Evolutionary conservation across 768 basidiomycete genomes (phyloP).

Genomic region (Amylocystis lapponica): DNA sequence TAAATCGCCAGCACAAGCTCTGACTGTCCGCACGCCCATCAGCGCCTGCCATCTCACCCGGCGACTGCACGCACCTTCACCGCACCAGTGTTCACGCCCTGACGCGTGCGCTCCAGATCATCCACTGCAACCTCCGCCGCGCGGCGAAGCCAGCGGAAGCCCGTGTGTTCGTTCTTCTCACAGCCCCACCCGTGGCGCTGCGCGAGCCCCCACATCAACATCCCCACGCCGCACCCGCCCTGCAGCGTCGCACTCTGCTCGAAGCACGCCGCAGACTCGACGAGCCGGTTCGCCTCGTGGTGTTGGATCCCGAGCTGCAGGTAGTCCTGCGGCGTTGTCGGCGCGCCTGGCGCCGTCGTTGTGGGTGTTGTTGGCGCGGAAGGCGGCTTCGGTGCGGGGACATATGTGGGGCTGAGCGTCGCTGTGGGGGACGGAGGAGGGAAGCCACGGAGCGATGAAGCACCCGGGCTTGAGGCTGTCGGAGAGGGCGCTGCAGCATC

Average conservation of each 20-base stretch:
- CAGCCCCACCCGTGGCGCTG: constrained; percentile 88
- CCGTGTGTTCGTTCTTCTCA: constrained; percentile 68
- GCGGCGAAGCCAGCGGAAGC: constrained; percentile 76
- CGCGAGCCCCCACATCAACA: constrained; percentile 89
- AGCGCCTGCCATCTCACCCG: neutral
- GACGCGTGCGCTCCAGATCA: constrained; percentile 62
- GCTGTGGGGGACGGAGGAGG: constrained; percentile 5
- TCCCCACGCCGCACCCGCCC: constrained; percentile 84
- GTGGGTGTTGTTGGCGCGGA: constrained; percentile 2
- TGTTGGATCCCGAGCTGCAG: constrained; percentile 73
- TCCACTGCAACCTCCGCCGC: constrained; percentile 79
- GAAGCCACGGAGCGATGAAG: constrained; percentile 10
- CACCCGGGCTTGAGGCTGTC: constrained; percentile 30
- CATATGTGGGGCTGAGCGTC: constrained; percentile 11
- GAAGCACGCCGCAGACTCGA: constrained; percentile 66
- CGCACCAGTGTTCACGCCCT: constrained; percentile 45
- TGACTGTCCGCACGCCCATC: constrained; percentile 32
- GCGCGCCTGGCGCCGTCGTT: constrained; percentile 1
- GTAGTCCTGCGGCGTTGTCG: constrained; percentile 53
- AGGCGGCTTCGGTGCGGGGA: constrained; percentile 4
- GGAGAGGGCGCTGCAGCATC: constrained; percentile 41
- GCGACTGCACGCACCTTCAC: constrained; percentile 40
- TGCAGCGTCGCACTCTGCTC: constrained; percentile 67
- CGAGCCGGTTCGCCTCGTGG: constrained; percentile 68
- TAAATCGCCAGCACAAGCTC: constrained; percentile 88